Conservation (phyloP, 441 rosid species). For the Dalechampia spathulata region DNA sequence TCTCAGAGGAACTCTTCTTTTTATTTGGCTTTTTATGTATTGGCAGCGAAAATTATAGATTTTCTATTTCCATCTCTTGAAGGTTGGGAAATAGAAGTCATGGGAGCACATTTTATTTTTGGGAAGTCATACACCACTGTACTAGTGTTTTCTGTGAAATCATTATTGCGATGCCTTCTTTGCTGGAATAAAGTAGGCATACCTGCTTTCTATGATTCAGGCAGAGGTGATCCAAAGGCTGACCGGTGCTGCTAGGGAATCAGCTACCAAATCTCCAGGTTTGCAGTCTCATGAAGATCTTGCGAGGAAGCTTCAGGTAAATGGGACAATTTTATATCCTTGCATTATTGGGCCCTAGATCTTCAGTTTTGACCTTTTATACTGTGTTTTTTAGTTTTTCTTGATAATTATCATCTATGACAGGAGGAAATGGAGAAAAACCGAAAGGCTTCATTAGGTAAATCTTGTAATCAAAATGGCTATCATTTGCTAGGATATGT, state of each 20-base stretch:
- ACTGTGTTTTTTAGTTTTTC: background rate
- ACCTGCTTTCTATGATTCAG: slow-evolving; percentile 31
- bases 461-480: background rate
- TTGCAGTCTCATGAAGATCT: slow-evolving; percentile 87
- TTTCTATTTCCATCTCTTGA: too few species aligned
- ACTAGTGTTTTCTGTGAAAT: background rate
- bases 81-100: too few species aligned
- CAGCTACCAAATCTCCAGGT: slow-evolving; percentile 52
- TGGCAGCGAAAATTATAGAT: too few species aligned
- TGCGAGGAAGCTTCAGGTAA: slow-evolving; percentile 91
- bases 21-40: too few species aligned
- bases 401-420: slow-evolving; percentile 16
- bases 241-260: slow-evolving; percentile 74
- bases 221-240: slow-evolving; percentile 95
- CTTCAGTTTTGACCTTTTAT: too few species aligned
- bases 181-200: too few species aligned
- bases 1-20: too few species aligned
- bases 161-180: background rate
- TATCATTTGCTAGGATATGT: background rate
- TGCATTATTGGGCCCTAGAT: background rate
- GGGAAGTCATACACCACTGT: too few species aligned
- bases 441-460: slow-evolving; percentile 75
- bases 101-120: too few species aligned
- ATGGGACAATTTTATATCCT: too few species aligned
- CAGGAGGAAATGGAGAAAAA: slow-evolving; percentile 99